phyloP scores from a whole-genome alignment of 1,284 basidiomycete genomes.

The Rhodotorula sp. region DNA sequence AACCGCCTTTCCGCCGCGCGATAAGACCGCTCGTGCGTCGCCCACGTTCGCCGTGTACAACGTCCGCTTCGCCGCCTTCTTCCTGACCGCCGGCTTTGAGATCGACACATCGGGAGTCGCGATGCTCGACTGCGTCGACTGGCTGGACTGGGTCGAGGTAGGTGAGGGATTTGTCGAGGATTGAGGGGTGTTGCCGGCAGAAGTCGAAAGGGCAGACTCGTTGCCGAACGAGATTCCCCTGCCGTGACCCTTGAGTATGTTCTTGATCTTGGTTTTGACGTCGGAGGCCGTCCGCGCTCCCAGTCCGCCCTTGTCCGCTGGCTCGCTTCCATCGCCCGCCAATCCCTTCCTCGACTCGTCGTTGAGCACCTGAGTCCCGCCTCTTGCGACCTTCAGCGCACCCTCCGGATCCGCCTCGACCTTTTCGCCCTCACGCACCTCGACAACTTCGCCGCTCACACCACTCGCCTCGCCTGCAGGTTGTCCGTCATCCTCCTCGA shows the following conservation, averaged over 20 bases:
- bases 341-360: neutral
- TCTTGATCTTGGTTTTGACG: conserved; percentile 17
- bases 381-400: conserved; percentile 7
- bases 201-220: neutral
- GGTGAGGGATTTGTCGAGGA: neutral
- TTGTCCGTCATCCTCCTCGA: conserved; percentile 65
- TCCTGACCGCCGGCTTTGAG: conserved; percentile 26
- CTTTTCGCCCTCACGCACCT: conserved; percentile 7
- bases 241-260: conserved; percentile 1
- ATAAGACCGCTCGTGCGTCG: conserved; percentile 80
- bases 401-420: neutral
- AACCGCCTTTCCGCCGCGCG: conserved; percentile 79
- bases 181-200: neutral
- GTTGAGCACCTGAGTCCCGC: conserved; percentile 1
- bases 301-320: neutral
- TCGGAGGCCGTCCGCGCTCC: neutral
- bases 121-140: conserved; percentile 16
- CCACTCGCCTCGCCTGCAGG: conserved; percentile 38
- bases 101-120: conserved; percentile 31
- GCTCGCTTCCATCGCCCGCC: neutral
- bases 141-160: neutral
- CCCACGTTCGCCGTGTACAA: conserved; percentile 97
- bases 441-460: conserved; percentile 19
- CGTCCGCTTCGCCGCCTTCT: conserved; percentile 56
- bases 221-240: neutral